A percentile compares a stretch with the other conserved stretches of the same genome.
phyloP scores from a whole-genome alignment of 352 stramenopile genomes.

The Pythium sukuiense region DNA sequence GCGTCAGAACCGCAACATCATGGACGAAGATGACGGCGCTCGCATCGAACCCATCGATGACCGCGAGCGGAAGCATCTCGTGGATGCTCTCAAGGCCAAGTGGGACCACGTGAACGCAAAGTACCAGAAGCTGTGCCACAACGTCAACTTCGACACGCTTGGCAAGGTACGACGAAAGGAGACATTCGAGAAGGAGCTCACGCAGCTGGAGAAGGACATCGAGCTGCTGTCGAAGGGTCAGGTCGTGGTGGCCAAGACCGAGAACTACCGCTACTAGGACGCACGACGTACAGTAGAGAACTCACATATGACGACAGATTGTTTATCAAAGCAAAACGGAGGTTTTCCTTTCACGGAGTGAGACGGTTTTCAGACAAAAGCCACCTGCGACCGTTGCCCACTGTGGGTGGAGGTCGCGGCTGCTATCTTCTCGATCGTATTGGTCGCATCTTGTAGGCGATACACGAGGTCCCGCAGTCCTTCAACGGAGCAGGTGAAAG shows the following conservation, averaged over 20 bases:
- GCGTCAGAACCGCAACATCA: constrained; percentile 83
- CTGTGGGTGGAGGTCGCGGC: background rate
- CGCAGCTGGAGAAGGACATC: constrained; percentile 93
- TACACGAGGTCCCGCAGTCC: constrained; percentile 71
- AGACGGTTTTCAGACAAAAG: background rate
- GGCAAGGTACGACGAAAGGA: constrained; percentile 93
- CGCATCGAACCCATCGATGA: constrained; percentile 80
- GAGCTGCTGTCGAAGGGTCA: constrained; percentile 76
- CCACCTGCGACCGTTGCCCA: background rate
- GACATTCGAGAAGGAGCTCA: constrained; percentile 90
- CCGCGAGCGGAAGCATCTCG: constrained; percentile 74
- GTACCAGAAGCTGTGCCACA: constrained; percentile 95
- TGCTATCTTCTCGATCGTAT: constrained; percentile 61
- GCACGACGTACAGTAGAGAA: background rate
- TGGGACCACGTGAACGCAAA: constrained; percentile 93
- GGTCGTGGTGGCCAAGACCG: constrained; percentile 58
- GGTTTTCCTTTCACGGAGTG: too few species aligned
- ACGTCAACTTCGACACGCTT: constrained; percentile 91
- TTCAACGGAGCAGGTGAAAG: constrained; percentile 71
- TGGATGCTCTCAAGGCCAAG: constrained; percentile 91
- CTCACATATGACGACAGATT: background rate
- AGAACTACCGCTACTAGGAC: constrained; percentile 46
- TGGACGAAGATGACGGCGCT: constrained; percentile 68
- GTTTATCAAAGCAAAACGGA: background rate
- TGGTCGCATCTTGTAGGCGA: constrained; percentile 59